Evolutionary conservation across 495 filamentous ascomycete genomes (phyloP).

Genomic region (Rusavskia elegans): DNA sequence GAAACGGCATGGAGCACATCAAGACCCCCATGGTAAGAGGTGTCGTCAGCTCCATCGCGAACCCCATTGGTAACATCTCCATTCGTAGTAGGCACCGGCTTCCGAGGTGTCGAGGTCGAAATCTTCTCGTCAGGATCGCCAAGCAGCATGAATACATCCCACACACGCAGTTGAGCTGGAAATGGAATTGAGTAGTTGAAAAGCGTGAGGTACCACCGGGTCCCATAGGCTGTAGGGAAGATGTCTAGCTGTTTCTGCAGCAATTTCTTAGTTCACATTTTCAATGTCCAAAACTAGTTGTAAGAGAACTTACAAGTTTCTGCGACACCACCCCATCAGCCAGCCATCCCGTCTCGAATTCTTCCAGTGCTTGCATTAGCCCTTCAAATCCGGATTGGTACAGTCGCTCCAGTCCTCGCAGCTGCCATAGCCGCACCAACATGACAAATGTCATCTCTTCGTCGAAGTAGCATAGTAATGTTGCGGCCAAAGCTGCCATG

Average conservation of each 20-base stretch:
- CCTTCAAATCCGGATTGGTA: conserved; percentile 76
- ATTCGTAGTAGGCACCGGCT: not conserved
- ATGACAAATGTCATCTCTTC: conserved; percentile 91
- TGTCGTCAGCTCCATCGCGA: not conserved
- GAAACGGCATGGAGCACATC: conserved; percentile 85
- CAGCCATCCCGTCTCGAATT: conserved; percentile 82
- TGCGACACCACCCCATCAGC: conserved; percentile 53
- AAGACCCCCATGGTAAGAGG: conserved; percentile 46
- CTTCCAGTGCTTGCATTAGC: conserved; percentile 71
- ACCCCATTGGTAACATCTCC: not conserved
- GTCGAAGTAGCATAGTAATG: conserved; percentile 89
- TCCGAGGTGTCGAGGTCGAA: not conserved
- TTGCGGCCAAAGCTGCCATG: conserved; percentile 89
- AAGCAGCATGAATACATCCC: conserved; percentile 97
- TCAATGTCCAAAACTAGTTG: not conserved
- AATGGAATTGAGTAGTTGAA: conserved; percentile 98
- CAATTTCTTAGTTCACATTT: conserved; percentile 6
- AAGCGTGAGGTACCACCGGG: conserved; percentile 91
- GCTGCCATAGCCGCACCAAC: conserved; percentile 80
- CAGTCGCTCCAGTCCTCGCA: conserved; percentile 69
- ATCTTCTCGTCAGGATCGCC: conserved; percentile 43
- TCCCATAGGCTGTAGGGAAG: conserved; percentile 80
- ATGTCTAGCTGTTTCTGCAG: conserved; percentile 61
- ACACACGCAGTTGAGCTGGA: conserved; percentile 89
- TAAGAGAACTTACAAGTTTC: conserved; percentile 51